Conservation (phyloP, 305 asterid genomes). For the Stenogyne calaminthoides region DNA sequence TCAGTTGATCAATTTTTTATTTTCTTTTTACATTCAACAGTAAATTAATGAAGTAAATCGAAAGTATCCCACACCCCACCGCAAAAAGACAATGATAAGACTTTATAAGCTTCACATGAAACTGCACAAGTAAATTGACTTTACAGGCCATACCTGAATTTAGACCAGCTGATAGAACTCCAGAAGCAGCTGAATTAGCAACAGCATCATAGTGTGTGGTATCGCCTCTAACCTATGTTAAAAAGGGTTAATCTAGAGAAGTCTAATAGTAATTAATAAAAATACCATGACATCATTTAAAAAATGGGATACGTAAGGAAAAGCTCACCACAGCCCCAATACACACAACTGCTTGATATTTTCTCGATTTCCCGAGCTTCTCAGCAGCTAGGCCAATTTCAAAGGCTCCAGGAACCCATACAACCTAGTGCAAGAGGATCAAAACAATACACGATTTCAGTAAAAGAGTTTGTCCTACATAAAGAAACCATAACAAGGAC, state of each 20-base stretch:
- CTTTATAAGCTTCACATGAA: not conserved
- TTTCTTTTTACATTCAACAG: no score
- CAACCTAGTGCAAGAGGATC: slow-evolving; percentile 20
- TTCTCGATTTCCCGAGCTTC: slow-evolving; percentile 33
- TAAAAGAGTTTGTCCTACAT: not conserved
- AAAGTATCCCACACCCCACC: no score
- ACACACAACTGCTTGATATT: slow-evolving; percentile 30
- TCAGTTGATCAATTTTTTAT: no score
- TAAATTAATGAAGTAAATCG: no score
- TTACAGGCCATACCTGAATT: slow-evolving; percentile 57
- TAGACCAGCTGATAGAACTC: slow-evolving; percentile 84
- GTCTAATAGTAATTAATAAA: not conserved
- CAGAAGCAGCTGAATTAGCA: slow-evolving; percentile 90
- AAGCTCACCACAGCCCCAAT: slow-evolving; percentile 35
- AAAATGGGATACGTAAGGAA: not conserved
- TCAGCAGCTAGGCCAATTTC: slow-evolving; percentile 34
- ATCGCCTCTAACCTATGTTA: slow-evolving; percentile 78
- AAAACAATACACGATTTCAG: slow-evolving; percentile 5
- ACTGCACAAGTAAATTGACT: not conserved
- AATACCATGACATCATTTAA: not conserved
- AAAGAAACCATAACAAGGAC: not conserved
- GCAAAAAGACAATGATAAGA: no score
- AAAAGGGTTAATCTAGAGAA: slow-evolving; percentile 12
- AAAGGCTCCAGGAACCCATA: slow-evolving; percentile 36
- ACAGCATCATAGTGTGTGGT: slow-evolving; percentile 94